phyloP scores from a whole-genome alignment of 257 asterid species.

The Cruciata laevipes region DNA sequence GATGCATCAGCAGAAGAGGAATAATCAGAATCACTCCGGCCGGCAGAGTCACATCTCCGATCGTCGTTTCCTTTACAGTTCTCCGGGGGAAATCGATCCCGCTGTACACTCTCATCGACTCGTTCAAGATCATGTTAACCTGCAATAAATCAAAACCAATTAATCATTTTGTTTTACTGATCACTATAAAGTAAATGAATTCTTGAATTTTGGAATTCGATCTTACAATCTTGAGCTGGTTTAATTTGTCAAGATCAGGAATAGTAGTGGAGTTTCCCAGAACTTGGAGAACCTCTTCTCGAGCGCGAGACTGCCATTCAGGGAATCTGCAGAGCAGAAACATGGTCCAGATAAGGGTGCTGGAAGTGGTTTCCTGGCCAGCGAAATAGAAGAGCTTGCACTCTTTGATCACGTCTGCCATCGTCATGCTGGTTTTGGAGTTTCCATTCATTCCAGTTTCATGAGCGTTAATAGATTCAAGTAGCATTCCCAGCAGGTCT shows the following conservation, averaged over 20 bases:
- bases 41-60: slow-evolving; percentile 13
- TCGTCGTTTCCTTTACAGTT: background rate
- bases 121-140: slow-evolving; percentile 26
- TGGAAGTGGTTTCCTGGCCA: slow-evolving; percentile 26
- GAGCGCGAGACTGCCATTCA: slow-evolving; percentile 25
- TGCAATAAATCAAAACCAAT: background rate
- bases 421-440: background rate
- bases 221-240: slow-evolving; percentile 23
- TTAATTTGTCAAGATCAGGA: slow-evolving; percentile 20
- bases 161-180: too few species aligned
- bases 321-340: slow-evolving; percentile 16
- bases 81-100: background rate
- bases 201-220: background rate
- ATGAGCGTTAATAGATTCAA: slow-evolving; percentile 13
- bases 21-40: slow-evolving; percentile 1
- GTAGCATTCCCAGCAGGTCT: slow-evolving; percentile 21
- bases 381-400: slow-evolving; percentile 30
- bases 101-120: slow-evolving; percentile 3
- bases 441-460: slow-evolving; percentile 20
- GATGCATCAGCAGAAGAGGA: slow-evolving; percentile 10
- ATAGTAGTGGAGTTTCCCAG: slow-evolving; percentile 1
- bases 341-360: slow-evolving; percentile 27
- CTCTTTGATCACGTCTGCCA: slow-evolving; percentile 17
- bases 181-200: background rate
- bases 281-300: slow-evolving; percentile 22